A percentile compares a stretch with the other conserved stretches of the same genome.
phyloP scores from a whole-genome alignment of 371 early-diverging fungal genomes.

The Mucor sp. region DNA sequence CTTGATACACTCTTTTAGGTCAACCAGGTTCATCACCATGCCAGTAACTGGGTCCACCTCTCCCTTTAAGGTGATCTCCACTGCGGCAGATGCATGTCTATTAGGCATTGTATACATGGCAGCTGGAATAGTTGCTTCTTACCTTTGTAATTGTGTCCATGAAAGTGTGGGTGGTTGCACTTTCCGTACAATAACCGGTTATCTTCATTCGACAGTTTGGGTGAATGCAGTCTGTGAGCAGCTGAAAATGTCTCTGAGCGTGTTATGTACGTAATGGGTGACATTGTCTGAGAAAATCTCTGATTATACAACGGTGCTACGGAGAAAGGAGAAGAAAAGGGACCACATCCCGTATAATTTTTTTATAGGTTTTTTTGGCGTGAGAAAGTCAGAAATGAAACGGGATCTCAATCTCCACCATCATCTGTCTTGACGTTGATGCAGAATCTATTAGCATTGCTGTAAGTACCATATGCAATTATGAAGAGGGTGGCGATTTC shows the following conservation, averaged over 20 bases:
- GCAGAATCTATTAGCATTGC: no score
- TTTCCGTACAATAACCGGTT: slow-evolving; percentile 82
- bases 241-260: slow-evolving; percentile 83
- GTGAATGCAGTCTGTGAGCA: slow-evolving; percentile 87
- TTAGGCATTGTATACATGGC: not conserved
- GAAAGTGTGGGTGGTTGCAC: slow-evolving; percentile 84
- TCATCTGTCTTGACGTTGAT: no score
- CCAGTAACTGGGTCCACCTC: slow-evolving; percentile 75
- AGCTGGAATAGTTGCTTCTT: slow-evolving; percentile 11
- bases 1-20: slow-evolving; percentile 79
- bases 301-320: not conserved
- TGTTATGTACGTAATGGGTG: slow-evolving; percentile 68
- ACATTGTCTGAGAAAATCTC: slow-evolving; percentile 21
- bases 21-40: slow-evolving; percentile 86
- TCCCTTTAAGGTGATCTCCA: slow-evolving; percentile 75
- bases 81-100: not conserved
- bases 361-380: slow-evolving; percentile 1
- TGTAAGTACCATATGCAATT: no score
- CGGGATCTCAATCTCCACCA: not conserved
- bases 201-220: slow-evolving; percentile 67
- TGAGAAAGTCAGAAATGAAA: not conserved
- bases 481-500: no score
- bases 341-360: not conserved
- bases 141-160: slow-evolving; percentile 92
- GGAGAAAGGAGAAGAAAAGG: slow-evolving; percentile 4